These are phyloP conservation scores for Geotrichum aggregatum DNA, from an alignment of 1,139 yeast species.

Conservation along the genomic window DNA sequence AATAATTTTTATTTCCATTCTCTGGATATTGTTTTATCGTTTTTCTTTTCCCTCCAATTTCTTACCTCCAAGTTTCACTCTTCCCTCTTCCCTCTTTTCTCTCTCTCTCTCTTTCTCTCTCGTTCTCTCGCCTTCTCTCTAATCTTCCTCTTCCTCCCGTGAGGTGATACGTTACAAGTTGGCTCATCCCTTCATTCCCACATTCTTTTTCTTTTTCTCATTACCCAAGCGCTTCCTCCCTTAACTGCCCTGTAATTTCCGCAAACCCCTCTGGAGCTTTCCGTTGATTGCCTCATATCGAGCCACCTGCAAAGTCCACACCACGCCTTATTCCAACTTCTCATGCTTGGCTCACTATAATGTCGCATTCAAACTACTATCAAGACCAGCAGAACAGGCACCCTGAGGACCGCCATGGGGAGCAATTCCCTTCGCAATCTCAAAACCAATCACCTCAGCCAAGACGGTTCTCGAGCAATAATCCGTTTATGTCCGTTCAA, in stretches of 20 bases:
- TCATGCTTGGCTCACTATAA: not conserved
- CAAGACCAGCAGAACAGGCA: conserved; percentile 3
- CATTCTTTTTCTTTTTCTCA: not conserved
- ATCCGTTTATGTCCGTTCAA: conserved; percentile 7
- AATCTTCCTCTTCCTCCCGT: not conserved
- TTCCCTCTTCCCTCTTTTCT: not conserved
- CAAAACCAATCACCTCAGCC: not conserved
- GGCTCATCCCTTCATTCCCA: not conserved
- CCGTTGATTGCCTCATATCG: no score
- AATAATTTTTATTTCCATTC: not conserved
- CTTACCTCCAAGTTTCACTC: not conserved
- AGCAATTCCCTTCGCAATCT: not conserved
- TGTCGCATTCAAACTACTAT: conserved; percentile 2
- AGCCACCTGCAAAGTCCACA: not conserved
- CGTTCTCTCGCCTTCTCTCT: not conserved
- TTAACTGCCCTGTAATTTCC: not conserved
- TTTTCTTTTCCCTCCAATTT: not conserved
- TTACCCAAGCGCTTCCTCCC: not conserved
- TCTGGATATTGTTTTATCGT: not conserved
- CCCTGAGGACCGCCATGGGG: not conserved
- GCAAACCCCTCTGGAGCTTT: no score
- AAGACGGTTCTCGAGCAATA: conserved; percentile 3
- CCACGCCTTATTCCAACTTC: not conserved
- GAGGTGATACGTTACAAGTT: not conserved
- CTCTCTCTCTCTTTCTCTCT: not conserved